Conservation (phyloP, 768 basidiomycete species). For the Daedaleopsis nitida region DNA sequence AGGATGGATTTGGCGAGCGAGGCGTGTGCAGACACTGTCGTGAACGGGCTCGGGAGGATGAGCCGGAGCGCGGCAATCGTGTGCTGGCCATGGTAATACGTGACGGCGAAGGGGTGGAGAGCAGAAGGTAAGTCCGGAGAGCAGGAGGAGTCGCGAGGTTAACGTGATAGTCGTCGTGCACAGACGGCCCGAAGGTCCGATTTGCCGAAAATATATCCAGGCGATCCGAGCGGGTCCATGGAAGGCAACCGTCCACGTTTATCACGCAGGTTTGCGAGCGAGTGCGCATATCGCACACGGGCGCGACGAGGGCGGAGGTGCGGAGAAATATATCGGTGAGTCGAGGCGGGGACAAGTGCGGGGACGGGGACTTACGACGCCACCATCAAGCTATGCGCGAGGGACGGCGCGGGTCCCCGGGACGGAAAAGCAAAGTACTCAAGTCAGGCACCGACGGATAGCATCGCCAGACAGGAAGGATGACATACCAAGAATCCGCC, state of each 20-base stretch:
- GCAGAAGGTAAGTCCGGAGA: background rate
- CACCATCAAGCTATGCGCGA: constrained; percentile 65
- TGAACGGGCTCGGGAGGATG: constrained; percentile 54
- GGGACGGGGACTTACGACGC: constrained; percentile 55
- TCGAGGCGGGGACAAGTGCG: background rate
- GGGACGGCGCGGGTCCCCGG: constrained; percentile 15
- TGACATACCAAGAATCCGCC: constrained; percentile 77
- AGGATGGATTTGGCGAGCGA: constrained; percentile 73
- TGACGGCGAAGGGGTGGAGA: background rate
- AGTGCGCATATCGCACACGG: background rate
- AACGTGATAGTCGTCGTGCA: too few relatives aligned
- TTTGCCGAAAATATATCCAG: background rate
- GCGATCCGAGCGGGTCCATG: too few relatives aligned
- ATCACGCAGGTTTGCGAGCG: too few relatives aligned
- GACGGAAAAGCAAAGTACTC: background rate
- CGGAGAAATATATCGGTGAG: background rate
- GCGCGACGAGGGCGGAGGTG: background rate
- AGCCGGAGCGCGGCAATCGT: constrained; percentile 63
- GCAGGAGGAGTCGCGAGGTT: too few relatives aligned
- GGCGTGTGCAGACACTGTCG: constrained; percentile 62
- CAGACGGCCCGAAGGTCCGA: background rate
- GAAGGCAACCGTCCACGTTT: too few relatives aligned
- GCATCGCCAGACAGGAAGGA: constrained; percentile 13
- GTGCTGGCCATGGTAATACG: too few relatives aligned
- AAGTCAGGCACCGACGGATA: constrained; percentile 10